Evolutionary conservation across 2,329 filamentous ascomycete genomes (phyloP).

Genomic region (Aspergillus bombycis): DNA sequence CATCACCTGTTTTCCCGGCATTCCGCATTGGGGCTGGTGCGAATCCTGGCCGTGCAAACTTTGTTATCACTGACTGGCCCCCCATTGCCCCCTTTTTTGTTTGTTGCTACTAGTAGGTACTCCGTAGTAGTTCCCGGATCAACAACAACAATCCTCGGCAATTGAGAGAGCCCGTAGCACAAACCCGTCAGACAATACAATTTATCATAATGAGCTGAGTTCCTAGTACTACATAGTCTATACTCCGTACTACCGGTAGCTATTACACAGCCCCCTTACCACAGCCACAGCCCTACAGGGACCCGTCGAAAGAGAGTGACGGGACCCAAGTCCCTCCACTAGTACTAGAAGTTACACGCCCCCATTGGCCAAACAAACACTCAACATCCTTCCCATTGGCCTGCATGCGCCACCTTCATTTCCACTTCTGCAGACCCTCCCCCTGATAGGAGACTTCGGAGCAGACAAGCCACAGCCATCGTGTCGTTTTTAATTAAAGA

Average conservation of each 20-base stretch:
- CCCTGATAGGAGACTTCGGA: neutral
- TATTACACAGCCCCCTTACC: neutral
- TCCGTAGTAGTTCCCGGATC: no score
- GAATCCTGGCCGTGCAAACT: neutral
- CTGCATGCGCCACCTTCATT: neutral
- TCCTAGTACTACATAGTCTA: neutral
- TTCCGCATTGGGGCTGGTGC: neutral
- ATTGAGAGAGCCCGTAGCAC: neutral
- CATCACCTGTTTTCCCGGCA: neutral
- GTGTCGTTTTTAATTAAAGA: neutral
- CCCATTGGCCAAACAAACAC: neutral
- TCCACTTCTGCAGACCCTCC: neutral
- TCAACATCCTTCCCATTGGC: neutral
- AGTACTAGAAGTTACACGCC: neutral
- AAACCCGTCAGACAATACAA: neutral
- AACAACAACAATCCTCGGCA: neutral
- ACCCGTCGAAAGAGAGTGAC: neutral
- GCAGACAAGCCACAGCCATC: neutral
- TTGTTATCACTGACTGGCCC: neutral
- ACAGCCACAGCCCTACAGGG: neutral
- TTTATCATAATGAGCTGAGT: neutral
- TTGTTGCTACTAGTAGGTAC: no score
- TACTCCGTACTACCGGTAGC: neutral
- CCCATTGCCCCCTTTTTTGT: neutral
- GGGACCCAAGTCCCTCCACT: neutral